Evolutionary conservation across 495 filamentous ascomycete species (phyloP), one percentile per base, ranked within the genome.

Genomic region (Amniculicola lignicola): DNA sequence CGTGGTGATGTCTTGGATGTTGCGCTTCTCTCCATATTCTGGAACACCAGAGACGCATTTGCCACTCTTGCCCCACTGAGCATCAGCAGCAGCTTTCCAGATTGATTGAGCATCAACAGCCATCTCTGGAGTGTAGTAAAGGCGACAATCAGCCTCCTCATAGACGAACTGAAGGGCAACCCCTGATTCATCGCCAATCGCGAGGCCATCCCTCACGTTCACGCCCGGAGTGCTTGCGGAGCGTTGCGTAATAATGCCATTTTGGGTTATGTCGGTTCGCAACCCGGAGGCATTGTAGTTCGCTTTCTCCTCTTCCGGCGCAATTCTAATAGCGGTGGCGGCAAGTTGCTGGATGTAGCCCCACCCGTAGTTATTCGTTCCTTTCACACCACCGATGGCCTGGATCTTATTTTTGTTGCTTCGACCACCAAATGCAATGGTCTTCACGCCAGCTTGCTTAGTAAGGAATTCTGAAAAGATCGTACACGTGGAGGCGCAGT

Each of bases 401-500:
- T 86, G 83, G 69, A 88, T 88, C 4, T 76, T 73, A n/a, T 69
- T 70, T 3, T 69, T 59, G 46, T 71, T 67, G 6, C 82, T 79
- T 16, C 83, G 76, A 12, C 84, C 84, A 15, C 84, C 84, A 27
- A 86, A 69, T 1, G 76, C 77, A 39, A 87, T 76, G 22, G 77
- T 79, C 60, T 79, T 79, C 1, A 88, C 78, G 23, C 74, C 74
- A 12, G 71, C 81, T 59, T 79, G 73, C 49, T 75, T 68, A 2
- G 74, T 71, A 67, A 86, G 74, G 36, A 83, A 71, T 35, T 81
- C 75, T 38, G 70, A 67, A 67, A 85, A 81, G 55, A 84, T 67
- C 3, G 79, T 77, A 69, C 84, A 88, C 1, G 82, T 83, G 2
- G 80, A 84, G 23, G 76, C 79, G 68, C 84, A 88, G 58, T 76